Base-by-base conservation (phyloP, 176 grass and related monocot genomes). In the Oryza meridionalis region DNA sequence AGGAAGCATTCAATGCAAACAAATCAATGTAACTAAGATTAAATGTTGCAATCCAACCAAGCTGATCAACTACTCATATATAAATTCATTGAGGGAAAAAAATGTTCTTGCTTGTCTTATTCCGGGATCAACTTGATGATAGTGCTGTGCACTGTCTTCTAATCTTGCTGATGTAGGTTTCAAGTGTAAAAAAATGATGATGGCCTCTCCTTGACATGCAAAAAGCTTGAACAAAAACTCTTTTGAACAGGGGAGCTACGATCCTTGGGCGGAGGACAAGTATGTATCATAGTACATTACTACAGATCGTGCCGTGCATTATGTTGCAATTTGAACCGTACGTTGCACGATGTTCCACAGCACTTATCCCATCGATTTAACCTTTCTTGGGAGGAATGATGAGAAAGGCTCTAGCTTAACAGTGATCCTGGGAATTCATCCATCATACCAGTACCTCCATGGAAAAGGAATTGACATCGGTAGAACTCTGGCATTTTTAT, bases 301-400 rank as follows among this genome's bases (percentile, higher is more conserved):
- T 31, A 31, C 29, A 24, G 58, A 84, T 76, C n/a, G 72, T 84
- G 84, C 62, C 8, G 19, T 66, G 77, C 84, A 66, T 70, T 73
- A 38, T 66, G 45, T 22, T 73, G 69, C n/a, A 73, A 80, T 72
- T 69, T 53, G 55, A 66, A 72, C 84, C 84, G 84, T 80, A 80
- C 76, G 69, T 86, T 80, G 69, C 77, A 80, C 43, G 45, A 73
- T 63, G 29, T 35, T 58, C 58, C 69, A 53, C 76, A 86, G 79
- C 84, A 80, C 77, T 35, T 53, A 80, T 80, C 84, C 49, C 72
- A 66, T 86, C 84, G 58, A 29, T 32, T 53, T 65, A 26, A 14
- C 76, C 74, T 51, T 73, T 86, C 58, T 55, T 31, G 21, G 9
- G 33, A 43, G 22, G 77, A 86, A 86, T 74, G 77, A 43, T 67